Conservation (phyloP, 805 yeast species). For the Spathaspora gorwiae region DNA sequence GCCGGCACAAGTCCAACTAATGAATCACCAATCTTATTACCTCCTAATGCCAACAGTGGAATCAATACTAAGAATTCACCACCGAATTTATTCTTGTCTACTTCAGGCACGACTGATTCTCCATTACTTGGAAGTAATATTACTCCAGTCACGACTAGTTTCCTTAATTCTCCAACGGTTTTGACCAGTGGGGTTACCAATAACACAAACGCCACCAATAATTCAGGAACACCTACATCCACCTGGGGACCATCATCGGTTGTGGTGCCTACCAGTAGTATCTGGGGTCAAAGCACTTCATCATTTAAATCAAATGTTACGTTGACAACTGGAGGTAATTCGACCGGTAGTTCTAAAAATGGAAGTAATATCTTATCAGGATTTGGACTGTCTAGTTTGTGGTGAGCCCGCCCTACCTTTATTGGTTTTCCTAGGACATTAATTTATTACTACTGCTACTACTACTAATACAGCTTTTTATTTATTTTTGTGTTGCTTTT, state of each 20-base stretch:
- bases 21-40: conserved; percentile 19
- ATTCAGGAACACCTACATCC: too few species aligned
- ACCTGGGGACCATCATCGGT: conserved; percentile 10
- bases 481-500: not conserved
- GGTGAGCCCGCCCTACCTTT: conserved; percentile 7
- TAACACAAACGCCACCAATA: too few species aligned
- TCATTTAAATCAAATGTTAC: conserved; percentile 2
- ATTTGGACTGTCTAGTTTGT: conserved; percentile 4
- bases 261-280: conserved; percentile 1
- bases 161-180: conserved; percentile 16
- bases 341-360: conserved; percentile 1
- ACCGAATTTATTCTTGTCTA: conserved; percentile 17
- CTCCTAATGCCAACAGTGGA: conserved; percentile 11
- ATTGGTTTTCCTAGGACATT: too few species aligned
- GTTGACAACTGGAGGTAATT: conserved; percentile 3
- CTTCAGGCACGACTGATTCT: not conserved
- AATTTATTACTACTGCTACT: not conserved
- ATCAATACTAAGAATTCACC: conserved; percentile 15
- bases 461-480: not conserved
- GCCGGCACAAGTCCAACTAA: not conserved
- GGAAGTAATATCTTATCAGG: not conserved
- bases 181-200: conserved; percentile 10
- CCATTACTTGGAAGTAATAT: not conserved
- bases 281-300: conserved; percentile 2
- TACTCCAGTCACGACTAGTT: conserved; percentile 8